Percentiles rank a stretch among this genome's conserved stretches.
Evolutionary conservation across 2,329 filamentous ascomycete species (phyloP).

Genomic region (Davidsoniella neocaledoniae): DNA sequence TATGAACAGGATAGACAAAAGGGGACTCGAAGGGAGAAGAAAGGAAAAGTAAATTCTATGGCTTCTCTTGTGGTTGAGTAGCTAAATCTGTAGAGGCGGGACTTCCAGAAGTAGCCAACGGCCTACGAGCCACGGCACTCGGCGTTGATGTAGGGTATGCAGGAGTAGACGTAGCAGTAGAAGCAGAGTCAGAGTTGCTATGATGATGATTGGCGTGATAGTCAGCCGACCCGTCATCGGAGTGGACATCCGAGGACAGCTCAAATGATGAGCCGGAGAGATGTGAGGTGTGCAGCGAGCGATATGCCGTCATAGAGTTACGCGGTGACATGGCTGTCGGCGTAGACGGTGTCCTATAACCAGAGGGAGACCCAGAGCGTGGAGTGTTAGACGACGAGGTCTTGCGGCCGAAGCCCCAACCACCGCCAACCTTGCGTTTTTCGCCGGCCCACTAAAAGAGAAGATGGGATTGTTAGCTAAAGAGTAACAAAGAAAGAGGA

Average conservation of each 20-base stretch:
- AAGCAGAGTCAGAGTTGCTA: not conserved
- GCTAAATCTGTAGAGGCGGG: too few relatives aligned
- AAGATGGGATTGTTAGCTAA: not conserved
- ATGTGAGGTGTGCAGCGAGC: conserved; percentile 7
- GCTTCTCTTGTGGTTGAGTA: too few relatives aligned
- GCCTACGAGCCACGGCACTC: too few relatives aligned
- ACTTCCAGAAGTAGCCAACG: too few relatives aligned
- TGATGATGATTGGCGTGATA: not conserved
- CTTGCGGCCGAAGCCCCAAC: conserved; percentile 27
- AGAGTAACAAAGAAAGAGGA: not conserved
- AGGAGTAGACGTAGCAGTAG: not conserved
- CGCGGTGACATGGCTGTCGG: conserved; percentile 16
- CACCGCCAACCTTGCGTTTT: conserved; percentile 45
- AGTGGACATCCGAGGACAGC: conserved; percentile 7
- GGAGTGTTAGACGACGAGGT: conserved; percentile 16
- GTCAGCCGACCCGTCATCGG: conserved; percentile 7
- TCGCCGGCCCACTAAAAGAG: conserved; percentile 44
- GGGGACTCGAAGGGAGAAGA: too few relatives aligned
- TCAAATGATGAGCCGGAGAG: conserved; percentile 11
- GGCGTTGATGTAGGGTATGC: not conserved
- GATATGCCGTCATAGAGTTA: conserved; percentile 5
- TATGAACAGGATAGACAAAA: too few relatives aligned
- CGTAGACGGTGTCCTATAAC: conserved; percentile 17
- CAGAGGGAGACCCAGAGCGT: conserved; percentile 20
- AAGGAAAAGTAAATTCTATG: too few relatives aligned